phyloP scores from a whole-genome alignment of 805 yeast species.

The Teunomyces cretensis region DNA sequence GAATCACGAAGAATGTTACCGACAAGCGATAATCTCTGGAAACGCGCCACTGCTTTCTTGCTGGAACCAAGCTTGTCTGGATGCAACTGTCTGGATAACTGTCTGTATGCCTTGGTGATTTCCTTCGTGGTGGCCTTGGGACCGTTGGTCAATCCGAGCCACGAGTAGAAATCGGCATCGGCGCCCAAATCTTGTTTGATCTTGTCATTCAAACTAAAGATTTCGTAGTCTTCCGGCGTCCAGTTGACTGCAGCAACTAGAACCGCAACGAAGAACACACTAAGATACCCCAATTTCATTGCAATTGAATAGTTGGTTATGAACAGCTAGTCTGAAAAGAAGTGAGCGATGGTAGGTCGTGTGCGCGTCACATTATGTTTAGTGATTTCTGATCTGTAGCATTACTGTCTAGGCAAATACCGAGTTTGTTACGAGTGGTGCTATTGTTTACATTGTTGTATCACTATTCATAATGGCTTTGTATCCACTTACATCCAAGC shows the following conservation, averaged over 20 bases:
- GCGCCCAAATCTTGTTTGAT: constrained; percentile 62
- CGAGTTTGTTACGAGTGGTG: not conserved
- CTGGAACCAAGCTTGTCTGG: constrained; percentile 67
- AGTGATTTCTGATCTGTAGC: not conserved
- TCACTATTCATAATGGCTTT: constrained; percentile 24
- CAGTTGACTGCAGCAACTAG: constrained; percentile 43
- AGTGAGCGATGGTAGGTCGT: not conserved
- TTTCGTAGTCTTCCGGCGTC: constrained; percentile 73
- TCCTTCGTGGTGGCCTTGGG: constrained; percentile 51
- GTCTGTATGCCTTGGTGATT: constrained; percentile 66
- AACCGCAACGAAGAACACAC: constrained; percentile 15
- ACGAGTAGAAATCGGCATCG: constrained; percentile 64
- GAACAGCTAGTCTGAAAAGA: not conserved
- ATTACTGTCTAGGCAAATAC: not conserved
- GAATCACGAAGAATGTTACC: constrained; percentile 66
- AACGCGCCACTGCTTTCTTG: constrained; percentile 63
- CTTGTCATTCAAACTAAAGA: constrained; percentile 69
- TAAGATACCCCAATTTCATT: constrained; percentile 11
- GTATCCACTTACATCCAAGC: constrained; percentile 35
- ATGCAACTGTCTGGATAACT: constrained; percentile 68
- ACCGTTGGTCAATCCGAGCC: constrained; percentile 53
- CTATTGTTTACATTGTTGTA: too few species aligned
- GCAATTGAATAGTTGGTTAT: constrained; percentile 11
- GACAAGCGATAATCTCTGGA: constrained; percentile 73
- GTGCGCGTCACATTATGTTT: not conserved